Evolutionary conservation across 495 filamentous ascomycete species (phyloP), one percentile per base, ranked within the genome.

Genomic region (Penicillium tannophilum): DNA sequence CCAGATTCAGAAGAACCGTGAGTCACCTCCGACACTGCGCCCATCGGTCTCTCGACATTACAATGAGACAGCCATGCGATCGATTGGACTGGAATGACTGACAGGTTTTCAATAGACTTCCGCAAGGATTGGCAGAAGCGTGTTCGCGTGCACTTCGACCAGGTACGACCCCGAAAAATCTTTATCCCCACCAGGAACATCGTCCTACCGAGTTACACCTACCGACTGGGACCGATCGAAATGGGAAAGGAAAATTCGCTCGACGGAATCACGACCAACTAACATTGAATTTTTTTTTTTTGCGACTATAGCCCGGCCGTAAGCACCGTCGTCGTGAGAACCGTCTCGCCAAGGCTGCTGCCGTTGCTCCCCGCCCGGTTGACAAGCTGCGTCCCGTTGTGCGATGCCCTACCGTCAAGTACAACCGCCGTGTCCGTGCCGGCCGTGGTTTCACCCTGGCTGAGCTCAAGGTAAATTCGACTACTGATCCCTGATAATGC

Each of bases 101-200:
- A 78, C 62, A 45, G 47, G 24, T 75, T 70, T 55, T 64, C 59
- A 41, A 63, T 70, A 93, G 91, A 98, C 80, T 98, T 98, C 92
- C 94, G 92, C 85, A 98, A 98, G 92, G 91, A 98, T 84, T 98
- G 94, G 94, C 92, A 97, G 80, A 90, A 90, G 79, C 92, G 94
- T 82, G 94, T 98, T 68, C 90, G 92, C 80, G 86, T 86, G 76
- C 95, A 98, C 85, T 98, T 98, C 84, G 91, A 98, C 84, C 94
- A 98, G 93, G 93, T 98, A 92, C 70, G 70, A 56, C 61, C 44
- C 66, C 69, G 63, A 72, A 63, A 56, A 61, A 56, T 63, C 59
- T 54, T 51, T 67, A 52, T 67, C 12, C 54, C 59, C 54, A 49
- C 33, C 54, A 48, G 35, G 12, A 42, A 52, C 16, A 43, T 42